Evolutionary conservation across 2,329 filamentous ascomycete genomes (phyloP).

Genomic region (Exophiala lecanii-corni): DNA sequence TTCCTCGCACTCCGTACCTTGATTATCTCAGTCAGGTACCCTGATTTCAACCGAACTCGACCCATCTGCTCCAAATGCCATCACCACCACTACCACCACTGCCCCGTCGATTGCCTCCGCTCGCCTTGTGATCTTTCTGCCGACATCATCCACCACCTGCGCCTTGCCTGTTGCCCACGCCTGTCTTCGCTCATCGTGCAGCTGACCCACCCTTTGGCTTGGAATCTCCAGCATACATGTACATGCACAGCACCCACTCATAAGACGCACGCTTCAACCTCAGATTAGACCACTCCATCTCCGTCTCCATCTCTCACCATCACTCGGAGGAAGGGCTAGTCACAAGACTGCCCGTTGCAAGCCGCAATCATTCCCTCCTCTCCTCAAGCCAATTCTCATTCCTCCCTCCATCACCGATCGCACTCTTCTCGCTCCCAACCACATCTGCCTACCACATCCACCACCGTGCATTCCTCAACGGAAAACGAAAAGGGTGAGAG

Average conservation of each 20-base stretch:
- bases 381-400: slow-evolving; percentile 61
- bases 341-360: slow-evolving; percentile 64
- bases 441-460: slow-evolving; percentile 34
- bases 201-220: not conserved
- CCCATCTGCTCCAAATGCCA: not conserved
- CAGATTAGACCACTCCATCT: slow-evolving; percentile 7
- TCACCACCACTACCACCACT: not conserved
- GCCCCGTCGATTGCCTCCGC: not conserved
- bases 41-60: not conserved
- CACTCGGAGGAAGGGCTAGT: slow-evolving; percentile 55
- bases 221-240: too few relatives aligned
- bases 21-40: not conserved
- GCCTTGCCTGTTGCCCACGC: too few relatives aligned
- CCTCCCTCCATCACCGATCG: slow-evolving; percentile 83
- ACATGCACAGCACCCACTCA: too few relatives aligned
- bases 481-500: slow-evolving; percentile 44
- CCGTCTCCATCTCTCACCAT: slow-evolving; percentile 1
- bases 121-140: not conserved
- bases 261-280: slow-evolving; percentile 7
- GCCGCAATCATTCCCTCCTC: slow-evolving; percentile 84
- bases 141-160: not conserved
- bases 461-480: slow-evolving; percentile 37
- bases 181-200: too few relatives aligned
- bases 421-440: slow-evolving; percentile 44
- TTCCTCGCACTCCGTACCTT: too few relatives aligned